phyloP scores from a whole-genome alignment of 1,284 basidiomycete species.

The Sphaerobolus stellatus region DNA sequence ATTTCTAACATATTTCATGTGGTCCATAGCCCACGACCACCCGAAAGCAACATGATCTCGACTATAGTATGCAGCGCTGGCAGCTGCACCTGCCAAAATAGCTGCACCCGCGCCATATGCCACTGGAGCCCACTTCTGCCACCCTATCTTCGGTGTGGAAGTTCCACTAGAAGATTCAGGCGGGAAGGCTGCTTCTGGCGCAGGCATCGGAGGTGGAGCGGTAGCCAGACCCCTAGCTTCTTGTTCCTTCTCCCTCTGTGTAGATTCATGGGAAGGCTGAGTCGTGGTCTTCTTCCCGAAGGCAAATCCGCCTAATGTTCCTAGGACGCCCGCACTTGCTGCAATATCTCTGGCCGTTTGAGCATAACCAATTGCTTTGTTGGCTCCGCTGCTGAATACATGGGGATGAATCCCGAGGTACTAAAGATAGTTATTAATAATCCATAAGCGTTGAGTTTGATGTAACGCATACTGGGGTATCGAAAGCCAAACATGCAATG shows the following conservation, averaged over 20 bases:
- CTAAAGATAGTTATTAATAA: constrained; percentile 38
- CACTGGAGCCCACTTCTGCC: constrained; percentile 64
- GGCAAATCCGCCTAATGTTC: constrained; percentile 47
- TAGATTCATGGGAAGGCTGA: background rate
- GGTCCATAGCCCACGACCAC: constrained; percentile 80
- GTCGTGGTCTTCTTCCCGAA: constrained; percentile 32
- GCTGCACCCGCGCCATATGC: constrained; percentile 67
- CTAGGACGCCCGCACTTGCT: constrained; percentile 49
- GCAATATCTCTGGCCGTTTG: constrained; percentile 57
- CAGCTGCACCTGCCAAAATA: constrained; percentile 78
- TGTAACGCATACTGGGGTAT: constrained; percentile 73
- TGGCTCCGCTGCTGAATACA: constrained; percentile 83
- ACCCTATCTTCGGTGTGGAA: constrained; percentile 35
- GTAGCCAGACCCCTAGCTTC: constrained; percentile 25
- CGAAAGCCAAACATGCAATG: constrained; percentile 81
- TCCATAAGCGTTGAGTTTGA: background rate
- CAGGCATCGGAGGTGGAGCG: constrained; percentile 12
- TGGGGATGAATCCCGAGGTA: constrained; percentile 85
- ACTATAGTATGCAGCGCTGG: constrained; percentile 80
- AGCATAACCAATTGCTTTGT: constrained; percentile 74
- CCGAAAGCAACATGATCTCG: constrained; percentile 70
- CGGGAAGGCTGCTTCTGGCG: constrained; percentile 25
- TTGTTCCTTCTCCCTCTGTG: constrained; percentile 13
- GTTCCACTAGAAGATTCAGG: constrained; percentile 24
- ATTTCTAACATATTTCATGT: constrained; percentile 87